Base-by-base conservation (phyloP, 768 basidiomycete genomes). In the Albatrellus ellisii region DNA sequence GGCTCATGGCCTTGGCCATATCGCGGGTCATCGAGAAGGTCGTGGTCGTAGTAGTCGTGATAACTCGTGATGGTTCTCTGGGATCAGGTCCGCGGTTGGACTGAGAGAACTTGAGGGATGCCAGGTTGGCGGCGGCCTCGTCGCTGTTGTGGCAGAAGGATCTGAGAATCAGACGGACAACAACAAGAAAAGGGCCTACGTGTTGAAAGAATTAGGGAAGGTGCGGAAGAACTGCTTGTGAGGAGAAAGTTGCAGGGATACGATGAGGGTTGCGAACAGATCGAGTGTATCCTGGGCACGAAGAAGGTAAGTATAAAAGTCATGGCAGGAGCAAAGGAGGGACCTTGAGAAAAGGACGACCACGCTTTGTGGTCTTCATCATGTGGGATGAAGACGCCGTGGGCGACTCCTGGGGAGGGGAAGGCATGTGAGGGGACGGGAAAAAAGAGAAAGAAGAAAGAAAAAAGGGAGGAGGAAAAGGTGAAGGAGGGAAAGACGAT, bases 1-100 rank as follows among this genome's bases (percentile, higher is more conserved):
- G 95, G 65, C 89, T 87, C 82, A 99, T 98, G 26, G 89, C 90
- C 66, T 97, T 98, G 49, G 95, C 95, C 87, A 99, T 98, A 34
- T 99, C 95, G 53, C 95, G 83, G 52, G 90, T 89, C 95, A 99
- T 98, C 47, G 90, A 90, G 67, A 99, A 99, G 26, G 95, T 99
- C 32, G 95, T 99, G 4, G 95, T 98, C 5, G 95, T 99, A 0
- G 95, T 99, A 0, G 95, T 99, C 55, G 95, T 99, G 58, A 99
- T 85, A 62, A 99, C 89, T 57, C 95, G 83, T 62, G 87, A 79
- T 54, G 91, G 90, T 63, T 99, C 95, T 66, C 89, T 83, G 52
- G 95, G 94, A 72, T 99, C 95, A 56, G 92, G 86, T 53, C 90
- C 85, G 58, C 95, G 88, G 67, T 91, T 94, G 42, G 95, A 98